Percentiles rank a stretch among this genome's conserved stretches.
Conservation (phyloP, 495 filamentous ascomycete genomes). For the Clavariopsis aquatica region DNA sequence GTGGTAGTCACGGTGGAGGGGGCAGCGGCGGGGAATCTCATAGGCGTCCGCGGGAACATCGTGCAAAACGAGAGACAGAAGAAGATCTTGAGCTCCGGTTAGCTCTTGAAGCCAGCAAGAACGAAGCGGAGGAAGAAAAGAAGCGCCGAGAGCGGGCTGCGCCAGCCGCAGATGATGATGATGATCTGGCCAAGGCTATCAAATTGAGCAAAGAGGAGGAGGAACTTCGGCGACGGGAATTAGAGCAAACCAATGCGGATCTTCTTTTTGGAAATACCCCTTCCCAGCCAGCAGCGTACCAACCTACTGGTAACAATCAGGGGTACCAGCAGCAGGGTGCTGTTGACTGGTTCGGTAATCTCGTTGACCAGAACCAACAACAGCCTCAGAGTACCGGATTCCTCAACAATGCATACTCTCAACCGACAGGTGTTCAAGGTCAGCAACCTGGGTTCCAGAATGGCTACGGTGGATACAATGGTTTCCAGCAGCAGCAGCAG, state of each 20-base stretch:
- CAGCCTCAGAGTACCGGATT: constrained; percentile 79
- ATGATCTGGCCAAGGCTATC: constrained; percentile 91
- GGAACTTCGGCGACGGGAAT: constrained; percentile 77
- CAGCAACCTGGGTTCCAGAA: constrained; percentile 63
- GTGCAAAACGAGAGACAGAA: constrained; percentile 49
- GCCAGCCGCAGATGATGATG: constrained; percentile 61
- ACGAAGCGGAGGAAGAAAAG: constrained; percentile 90
- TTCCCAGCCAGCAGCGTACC: constrained; percentile 57
- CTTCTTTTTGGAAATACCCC: constrained; percentile 87
- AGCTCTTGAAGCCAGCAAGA: constrained; percentile 94
- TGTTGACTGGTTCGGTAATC: constrained; percentile 97
- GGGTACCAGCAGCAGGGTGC: constrained; percentile 94
- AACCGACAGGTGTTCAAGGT: constrained; percentile 49
- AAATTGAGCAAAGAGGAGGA: constrained; percentile 96
- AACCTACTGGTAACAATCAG: constrained; percentile 88
- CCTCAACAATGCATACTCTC: constrained; percentile 80
- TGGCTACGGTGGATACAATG: constrained; percentile 45
- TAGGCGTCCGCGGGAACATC: constrained; percentile 29
- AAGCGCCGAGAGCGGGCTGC: constrained; percentile 63
- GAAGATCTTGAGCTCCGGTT: constrained; percentile 91
- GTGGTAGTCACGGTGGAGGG: too few species aligned
- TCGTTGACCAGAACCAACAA: constrained; percentile 69
- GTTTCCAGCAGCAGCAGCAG: constrained; percentile 60
- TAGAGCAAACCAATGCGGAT: constrained; percentile 85
- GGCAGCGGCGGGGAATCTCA: constrained; percentile 45